Evolutionary conservation across 106 monocot genomes (phyloP).

Genomic region (Phalaenopsis equestris): DNA sequence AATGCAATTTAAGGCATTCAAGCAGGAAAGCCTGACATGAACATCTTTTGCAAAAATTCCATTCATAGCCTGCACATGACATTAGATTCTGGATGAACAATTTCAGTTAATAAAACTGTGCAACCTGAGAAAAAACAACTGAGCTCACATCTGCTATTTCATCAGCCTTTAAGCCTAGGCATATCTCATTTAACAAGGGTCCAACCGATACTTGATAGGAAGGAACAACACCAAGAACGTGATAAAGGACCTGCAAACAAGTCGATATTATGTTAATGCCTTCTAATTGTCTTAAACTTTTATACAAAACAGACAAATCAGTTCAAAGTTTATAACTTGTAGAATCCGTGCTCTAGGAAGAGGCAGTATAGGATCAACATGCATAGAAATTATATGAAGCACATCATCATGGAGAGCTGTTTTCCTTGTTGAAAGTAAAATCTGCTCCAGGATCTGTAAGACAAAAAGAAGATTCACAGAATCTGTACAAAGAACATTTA

Average conservation of each 20-base stretch:
- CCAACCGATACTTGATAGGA: slow-evolving; percentile 53
- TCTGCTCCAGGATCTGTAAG: slow-evolving; percentile 71
- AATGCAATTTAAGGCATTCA: slow-evolving; percentile 90
- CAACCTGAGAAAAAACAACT: background rate
- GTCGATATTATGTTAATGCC: background rate
- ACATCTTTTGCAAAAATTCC: slow-evolving; percentile 89
- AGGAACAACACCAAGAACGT: slow-evolving; percentile 81
- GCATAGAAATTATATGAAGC: slow-evolving; percentile 73
- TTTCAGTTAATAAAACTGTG: background rate
- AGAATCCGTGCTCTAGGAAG: slow-evolving; percentile 89
- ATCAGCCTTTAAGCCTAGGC: slow-evolving; percentile 64
- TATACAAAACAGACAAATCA: background rate
- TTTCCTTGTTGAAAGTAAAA: slow-evolving; percentile 77
- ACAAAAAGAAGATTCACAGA: background rate
- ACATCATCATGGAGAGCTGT: slow-evolving; percentile 83
- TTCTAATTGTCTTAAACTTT: background rate
- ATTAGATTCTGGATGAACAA: background rate
- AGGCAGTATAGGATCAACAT: slow-evolving; percentile 91
- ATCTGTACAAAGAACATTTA: background rate
- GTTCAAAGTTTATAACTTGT: slow-evolving; percentile 40
- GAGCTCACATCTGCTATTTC: slow-evolving; percentile 55
- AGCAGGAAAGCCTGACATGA: slow-evolving; percentile 88
- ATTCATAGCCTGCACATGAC: slow-evolving; percentile 60
- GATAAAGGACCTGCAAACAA: slow-evolving; percentile 69
- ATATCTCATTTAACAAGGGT: slow-evolving; percentile 91